Base-by-base conservation (phyloP, 2,329 filamentous ascomycete genomes). In the Colletotrichum sp. region DNA sequence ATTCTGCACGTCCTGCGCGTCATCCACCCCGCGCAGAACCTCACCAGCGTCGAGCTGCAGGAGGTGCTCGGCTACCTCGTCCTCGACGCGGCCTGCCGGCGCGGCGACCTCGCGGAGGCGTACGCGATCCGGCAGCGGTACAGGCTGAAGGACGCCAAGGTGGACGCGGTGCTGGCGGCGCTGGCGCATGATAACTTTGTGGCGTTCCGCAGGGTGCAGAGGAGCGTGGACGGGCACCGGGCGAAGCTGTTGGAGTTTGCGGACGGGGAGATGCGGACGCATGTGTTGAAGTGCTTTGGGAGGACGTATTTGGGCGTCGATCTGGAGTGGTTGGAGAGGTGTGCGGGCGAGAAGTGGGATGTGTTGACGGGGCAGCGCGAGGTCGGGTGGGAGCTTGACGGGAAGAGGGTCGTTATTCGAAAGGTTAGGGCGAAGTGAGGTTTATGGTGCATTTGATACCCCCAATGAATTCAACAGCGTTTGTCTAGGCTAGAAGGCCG, bases 31-130 rank as follows among this genome's bases (percentile, higher is more conserved):
- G 84, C 88, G 3, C 91, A 93, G 66, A 93, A 93, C 6, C 90
- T 99, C 24, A 92, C 94, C 0, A 87, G 89, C 4, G 88, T 93
- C 8, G 96, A 98, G 81, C 85, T 95, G 6, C 91, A 93, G 65
- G 97, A 99, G 80, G 94, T 98, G 68, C 91, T 93, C 4, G 91
- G 92, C 36, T 98, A 98, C 81, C 89, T 95, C 30, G 92, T 98
- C 65, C 90, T 99, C 30, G 97, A 99, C 85, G 91, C 96, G 55
- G 96, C 96, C 8, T 99, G 97, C 82, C 93, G 97, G 28, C 92
- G 96, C 78, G 89, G 91, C 15, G 92, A 98, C 78, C 86, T 98
- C 30, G 89, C 90, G 3, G 92, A 93, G 71, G 97, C 96, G 2
- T 95, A 94, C 81, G 88, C 90, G 4, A 86, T 96, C 71, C 91